Conservation (phyloP, 495 filamentous ascomycete genomes). For the Hyaloscypha hepaticicola region DNA sequence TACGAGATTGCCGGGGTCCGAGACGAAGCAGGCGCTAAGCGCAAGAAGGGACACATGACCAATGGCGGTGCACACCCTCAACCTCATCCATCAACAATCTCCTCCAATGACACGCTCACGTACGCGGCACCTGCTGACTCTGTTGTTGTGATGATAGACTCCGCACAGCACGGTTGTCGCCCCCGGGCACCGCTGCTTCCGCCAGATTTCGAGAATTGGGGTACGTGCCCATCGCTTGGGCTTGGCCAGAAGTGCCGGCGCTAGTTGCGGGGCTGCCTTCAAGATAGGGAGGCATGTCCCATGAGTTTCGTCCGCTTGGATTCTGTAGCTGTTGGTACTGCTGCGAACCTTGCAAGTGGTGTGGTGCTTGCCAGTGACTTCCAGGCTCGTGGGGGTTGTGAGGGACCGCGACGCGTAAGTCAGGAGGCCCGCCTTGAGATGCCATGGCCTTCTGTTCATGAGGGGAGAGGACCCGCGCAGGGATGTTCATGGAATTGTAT, state of each 20-base stretch:
- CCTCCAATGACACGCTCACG: constrained; percentile 26
- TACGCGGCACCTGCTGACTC: constrained; percentile 29
- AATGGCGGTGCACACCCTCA: constrained; percentile 28
- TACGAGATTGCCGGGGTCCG: constrained; percentile 13
- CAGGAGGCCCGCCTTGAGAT: constrained; percentile 26
- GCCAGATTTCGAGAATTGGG: constrained; percentile 6
- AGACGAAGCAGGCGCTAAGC: neutral
- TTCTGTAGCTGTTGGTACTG: constrained; percentile 17
- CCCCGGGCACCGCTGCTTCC: constrained; percentile 13
- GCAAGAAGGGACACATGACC: constrained; percentile 19
- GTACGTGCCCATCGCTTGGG: constrained; percentile 15
- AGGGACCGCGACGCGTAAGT: constrained; percentile 27
- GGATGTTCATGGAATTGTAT: constrained; percentile 19
- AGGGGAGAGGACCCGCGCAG: constrained; percentile 29
- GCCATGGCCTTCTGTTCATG: constrained; percentile 24
- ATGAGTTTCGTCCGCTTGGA: constrained; percentile 17
- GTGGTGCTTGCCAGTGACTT: constrained; percentile 19
- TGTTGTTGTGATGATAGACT: constrained; percentile 15
- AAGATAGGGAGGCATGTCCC: constrained; percentile 27
- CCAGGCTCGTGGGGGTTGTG: constrained; percentile 26
- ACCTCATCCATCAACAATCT: neutral
- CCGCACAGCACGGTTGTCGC: constrained; percentile 14
- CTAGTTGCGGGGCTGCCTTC: constrained; percentile 20
- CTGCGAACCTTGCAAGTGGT: constrained; percentile 20
- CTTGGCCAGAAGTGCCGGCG: constrained; percentile 19